Conservation (phyloP, 2,329 filamentous ascomycete genomes). For the Raffaelea albimanens region DNA sequence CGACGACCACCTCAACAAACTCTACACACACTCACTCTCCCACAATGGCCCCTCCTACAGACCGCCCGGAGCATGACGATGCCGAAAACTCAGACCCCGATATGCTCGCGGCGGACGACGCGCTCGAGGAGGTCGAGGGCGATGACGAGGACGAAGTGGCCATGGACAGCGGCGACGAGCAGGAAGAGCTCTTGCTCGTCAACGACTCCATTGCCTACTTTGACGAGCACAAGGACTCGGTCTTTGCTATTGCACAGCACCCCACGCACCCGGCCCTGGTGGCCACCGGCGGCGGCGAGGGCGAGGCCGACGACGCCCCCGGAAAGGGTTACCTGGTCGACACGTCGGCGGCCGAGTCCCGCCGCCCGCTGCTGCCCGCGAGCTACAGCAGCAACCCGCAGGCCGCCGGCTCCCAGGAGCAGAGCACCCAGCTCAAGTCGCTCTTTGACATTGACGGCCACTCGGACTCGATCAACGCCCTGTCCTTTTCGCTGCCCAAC, state of each 20-base stretch:
- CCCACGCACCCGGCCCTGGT: constrained; percentile 68
- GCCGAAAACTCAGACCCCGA: constrained; percentile 50
- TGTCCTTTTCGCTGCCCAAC: constrained; percentile 72
- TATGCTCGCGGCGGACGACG: constrained; percentile 69
- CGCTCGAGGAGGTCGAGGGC: constrained; percentile 63
- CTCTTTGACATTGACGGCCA: constrained; percentile 79
- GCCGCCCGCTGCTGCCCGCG: constrained; percentile 63
- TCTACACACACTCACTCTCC: not conserved
- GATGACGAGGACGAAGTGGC: constrained; percentile 42
- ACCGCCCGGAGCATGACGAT: constrained; percentile 28
- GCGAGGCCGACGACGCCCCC: constrained; percentile 46
- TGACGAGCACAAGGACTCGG: constrained; percentile 78
- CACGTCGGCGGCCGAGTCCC: constrained; percentile 48
- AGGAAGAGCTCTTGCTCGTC: constrained; percentile 65
- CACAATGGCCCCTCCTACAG: constrained; percentile 15
- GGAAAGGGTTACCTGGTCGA: constrained; percentile 86
- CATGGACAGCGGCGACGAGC: constrained; percentile 18
- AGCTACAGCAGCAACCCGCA: constrained; percentile 62
- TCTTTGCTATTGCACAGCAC: constrained; percentile 93
- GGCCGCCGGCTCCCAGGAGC: constrained; percentile 33
- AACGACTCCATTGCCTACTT: constrained; percentile 95
- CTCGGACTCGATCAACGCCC: constrained; percentile 79
- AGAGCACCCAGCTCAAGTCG: constrained; percentile 49
- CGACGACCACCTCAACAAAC: not conserved
- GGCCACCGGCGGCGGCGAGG: constrained; percentile 72